Conservation (phyloP, 257 asterid genomes). For the Handroanthus guayacan region DNA sequence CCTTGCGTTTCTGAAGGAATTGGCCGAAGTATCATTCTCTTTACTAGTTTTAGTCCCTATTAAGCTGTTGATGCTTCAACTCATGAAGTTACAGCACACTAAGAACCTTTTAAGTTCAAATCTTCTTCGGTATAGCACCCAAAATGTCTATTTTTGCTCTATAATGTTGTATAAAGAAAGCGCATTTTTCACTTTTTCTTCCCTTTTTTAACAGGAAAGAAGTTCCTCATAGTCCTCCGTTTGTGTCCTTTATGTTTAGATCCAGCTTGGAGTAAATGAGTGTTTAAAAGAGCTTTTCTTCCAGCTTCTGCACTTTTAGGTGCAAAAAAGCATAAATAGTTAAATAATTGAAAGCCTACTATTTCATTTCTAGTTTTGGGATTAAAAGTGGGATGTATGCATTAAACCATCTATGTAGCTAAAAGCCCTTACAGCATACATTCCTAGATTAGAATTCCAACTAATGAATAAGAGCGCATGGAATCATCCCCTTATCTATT, state of each 20-base stretch:
- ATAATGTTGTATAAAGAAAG: neutral
- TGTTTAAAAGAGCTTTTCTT: neutral
- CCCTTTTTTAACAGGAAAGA: neutral
- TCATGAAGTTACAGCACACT: neutral
- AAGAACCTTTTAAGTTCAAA: neutral
- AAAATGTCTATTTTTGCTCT: neutral
- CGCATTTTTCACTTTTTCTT: neutral
- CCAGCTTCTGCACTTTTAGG: too few species aligned
- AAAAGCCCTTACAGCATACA: too few species aligned
- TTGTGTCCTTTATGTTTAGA: neutral
- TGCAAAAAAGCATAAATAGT: too few species aligned
- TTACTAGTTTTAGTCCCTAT: constrained; percentile 23
- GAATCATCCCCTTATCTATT: too few species aligned
- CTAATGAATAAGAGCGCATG: too few species aligned
- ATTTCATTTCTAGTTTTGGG: too few species aligned
- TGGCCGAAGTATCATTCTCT: constrained; percentile 48
- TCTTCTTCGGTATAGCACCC: neutral
- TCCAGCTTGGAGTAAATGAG: too few species aligned
- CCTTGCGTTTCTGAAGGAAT: constrained; percentile 60
- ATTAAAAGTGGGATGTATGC: too few species aligned
- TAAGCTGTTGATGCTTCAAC: constrained; percentile 12
- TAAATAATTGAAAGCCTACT: too few species aligned
- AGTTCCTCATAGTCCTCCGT: neutral
- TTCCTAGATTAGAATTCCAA: too few species aligned
- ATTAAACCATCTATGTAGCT: too few species aligned